Percentiles rank a stretch among this genome's conserved stretches.
phyloP scores from a whole-genome alignment of 495 filamentous ascomycete genomes.

The Penicillium egyptiacum region DNA sequence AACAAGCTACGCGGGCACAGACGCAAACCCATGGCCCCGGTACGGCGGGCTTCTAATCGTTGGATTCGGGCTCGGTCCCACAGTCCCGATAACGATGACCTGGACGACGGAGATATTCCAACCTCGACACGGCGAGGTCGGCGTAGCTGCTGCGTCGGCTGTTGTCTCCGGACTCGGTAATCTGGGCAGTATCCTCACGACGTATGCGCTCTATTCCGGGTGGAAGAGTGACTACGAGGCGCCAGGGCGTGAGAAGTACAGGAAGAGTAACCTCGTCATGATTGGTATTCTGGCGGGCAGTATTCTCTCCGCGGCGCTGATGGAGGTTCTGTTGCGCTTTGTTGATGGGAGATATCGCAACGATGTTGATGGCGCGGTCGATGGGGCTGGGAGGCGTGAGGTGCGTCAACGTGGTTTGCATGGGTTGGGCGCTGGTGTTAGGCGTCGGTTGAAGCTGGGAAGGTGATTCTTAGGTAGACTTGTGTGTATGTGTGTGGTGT shows the following conservation, averaged over 20 bases:
- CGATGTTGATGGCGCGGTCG: slow-evolving; percentile 53
- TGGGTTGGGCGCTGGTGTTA: slow-evolving; percentile 44
- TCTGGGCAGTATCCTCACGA: slow-evolving; percentile 79
- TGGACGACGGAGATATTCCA: slow-evolving; percentile 94
- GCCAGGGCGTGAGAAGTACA: slow-evolving; percentile 67
- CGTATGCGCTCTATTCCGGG: slow-evolving; percentile 84
- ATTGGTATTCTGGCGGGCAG: slow-evolving; percentile 78
- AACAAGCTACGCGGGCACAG: slow-evolving; percentile 69
- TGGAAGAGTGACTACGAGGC: slow-evolving; percentile 71
- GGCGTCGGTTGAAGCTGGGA: slow-evolving; percentile 13
- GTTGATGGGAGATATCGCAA: slow-evolving; percentile 56
- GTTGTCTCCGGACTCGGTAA: slow-evolving; percentile 86
- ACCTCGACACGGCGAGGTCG: slow-evolving; percentile 83
- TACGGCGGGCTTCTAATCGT: slow-evolving; percentile 89
- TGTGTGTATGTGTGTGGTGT: neutral
- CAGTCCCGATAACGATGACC: slow-evolving; percentile 88
- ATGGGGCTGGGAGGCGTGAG: slow-evolving; percentile 72
- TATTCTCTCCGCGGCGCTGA: slow-evolving; percentile 65
- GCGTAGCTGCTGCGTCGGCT: slow-evolving; percentile 84
- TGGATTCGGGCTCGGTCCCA: slow-evolving; percentile 88
- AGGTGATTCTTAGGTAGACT: slow-evolving; percentile 2
- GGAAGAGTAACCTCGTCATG: slow-evolving; percentile 84
- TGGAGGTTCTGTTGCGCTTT: slow-evolving; percentile 64
- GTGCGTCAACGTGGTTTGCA: slow-evolving; percentile 64
- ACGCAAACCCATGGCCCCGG: slow-evolving; percentile 71